Conservation (phyloP, 805 yeast genomes). For the Pichia deserticola region DNA sequence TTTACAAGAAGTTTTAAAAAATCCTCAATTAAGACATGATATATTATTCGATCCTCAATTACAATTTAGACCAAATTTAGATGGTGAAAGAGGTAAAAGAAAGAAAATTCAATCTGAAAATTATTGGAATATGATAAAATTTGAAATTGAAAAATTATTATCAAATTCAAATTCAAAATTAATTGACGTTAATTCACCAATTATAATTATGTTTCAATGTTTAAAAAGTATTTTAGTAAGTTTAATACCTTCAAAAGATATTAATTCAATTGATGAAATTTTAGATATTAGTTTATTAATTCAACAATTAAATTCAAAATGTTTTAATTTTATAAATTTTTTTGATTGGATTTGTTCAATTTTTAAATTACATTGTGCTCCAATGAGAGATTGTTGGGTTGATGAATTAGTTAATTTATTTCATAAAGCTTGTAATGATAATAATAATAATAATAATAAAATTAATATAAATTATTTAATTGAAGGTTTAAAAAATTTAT, state of each 20-base stretch:
- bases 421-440: constrained; percentile 32
- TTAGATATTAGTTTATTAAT: constrained; percentile 69
- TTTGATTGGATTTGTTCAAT: constrained; percentile 69
- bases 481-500: constrained; percentile 69
- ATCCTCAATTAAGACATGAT: constrained; percentile 90
- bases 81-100: constrained; percentile 81
- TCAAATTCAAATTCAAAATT: constrained; percentile 8
- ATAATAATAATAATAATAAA: constrained; percentile 9
- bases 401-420: constrained; percentile 67
- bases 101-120: constrained; percentile 69
- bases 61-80: constrained; percentile 85
- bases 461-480: constrained; percentile 40
- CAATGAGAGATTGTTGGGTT: constrained; percentile 90
- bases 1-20: constrained; percentile 77
- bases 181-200: constrained; percentile 20
- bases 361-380: constrained; percentile 88
- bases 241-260: constrained; percentile 72
- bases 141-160: constrained; percentile 47
- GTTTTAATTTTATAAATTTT: constrained; percentile 65
- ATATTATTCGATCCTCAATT: constrained; percentile 86
- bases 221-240: constrained; percentile 67
- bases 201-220: constrained; percentile 72
- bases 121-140: constrained; percentile 74
- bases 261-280: constrained; percentile 55
- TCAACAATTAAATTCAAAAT: constrained; percentile 65